Conservation (phyloP, 2,329 filamentous ascomycete species). For the Neonectria hederae region DNA sequence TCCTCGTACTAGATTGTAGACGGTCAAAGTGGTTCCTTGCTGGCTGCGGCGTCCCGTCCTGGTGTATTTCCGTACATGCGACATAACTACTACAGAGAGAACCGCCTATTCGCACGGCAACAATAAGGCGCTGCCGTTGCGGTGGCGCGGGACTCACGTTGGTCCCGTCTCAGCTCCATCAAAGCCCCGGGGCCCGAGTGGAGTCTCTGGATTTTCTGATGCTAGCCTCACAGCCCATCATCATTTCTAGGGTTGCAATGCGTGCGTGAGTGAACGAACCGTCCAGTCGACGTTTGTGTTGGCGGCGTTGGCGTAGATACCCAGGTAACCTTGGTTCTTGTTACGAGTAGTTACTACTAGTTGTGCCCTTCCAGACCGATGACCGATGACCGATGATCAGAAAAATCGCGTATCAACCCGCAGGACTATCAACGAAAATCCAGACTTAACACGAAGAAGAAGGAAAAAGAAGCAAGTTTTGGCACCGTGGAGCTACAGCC, state of each 20-base stretch:
- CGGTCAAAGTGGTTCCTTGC: no score
- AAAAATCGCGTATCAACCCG: no score
- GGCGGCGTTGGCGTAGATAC: neutral
- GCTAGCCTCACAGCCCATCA: neutral
- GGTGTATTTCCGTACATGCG: neutral
- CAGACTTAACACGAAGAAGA: neutral
- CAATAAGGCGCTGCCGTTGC: neutral
- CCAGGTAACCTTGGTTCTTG: no score
- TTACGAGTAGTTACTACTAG: no score
- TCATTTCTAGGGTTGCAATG: neutral
- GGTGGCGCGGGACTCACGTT: conserved; percentile 8
- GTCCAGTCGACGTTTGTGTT: neutral
- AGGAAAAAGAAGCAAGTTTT: neutral
- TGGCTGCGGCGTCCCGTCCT: neutral
- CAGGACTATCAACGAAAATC: neutral
- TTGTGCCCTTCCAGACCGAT: neutral
- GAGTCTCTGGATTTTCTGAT: neutral
- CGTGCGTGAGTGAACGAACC: neutral
- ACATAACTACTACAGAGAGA: no score
- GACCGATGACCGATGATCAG: neutral
- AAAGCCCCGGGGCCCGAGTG: neutral
- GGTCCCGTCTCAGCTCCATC: conserved; percentile 17
- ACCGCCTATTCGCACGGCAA: no score
- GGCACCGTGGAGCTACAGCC: neutral
- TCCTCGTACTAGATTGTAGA: neutral